Evolutionary conservation across 2,329 filamentous ascomycete genomes (phyloP), one percentile per base, ranked within the genome.

Genomic region (Pyrenophora tritici-repentis): DNA sequence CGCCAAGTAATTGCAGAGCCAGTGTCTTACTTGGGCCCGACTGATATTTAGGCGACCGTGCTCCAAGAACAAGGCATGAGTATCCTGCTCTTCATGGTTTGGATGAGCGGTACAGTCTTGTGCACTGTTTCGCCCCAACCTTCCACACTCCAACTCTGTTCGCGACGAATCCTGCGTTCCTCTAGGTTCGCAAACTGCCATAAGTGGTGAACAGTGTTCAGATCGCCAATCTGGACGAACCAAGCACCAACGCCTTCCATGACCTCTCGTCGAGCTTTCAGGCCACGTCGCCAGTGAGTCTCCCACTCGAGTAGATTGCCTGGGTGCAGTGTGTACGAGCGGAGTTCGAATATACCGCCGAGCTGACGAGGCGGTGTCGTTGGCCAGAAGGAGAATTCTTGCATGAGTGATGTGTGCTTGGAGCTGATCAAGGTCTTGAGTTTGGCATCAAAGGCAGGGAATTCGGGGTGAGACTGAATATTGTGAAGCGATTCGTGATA

Each of bases 381-480:
- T 1, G 94, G 94, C 94, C 94, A 99, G 83, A 99, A 99, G 31
- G 92, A 96, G 77, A 99, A 99, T 75, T 99, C 94, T 75, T 99
- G 94, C 94, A 99, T 99, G 43, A 99, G 83, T 0, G 92, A 97
- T 4, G 88, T 89, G 62, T 87, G 86, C 80, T 96, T 97, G 58
- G 85, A 85, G 52, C 81, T 86, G 70, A 99, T 93, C 56, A 97
- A 80, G n/a, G 79, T 81, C 75, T 91, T 92, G 44, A 99, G 86
- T 76, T 93, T 89, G 57, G 79, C 79, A 72, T 96, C 90, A 71
- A 97, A 97, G 8, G 84, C 87, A 61, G 86, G 78, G 73, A 91
- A 97, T 14, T 91, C 91, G 57, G 90, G 89, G 67, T 96, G 90
- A 63, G 82, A 79, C 54, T 90, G 86, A 61, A 97, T 96, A 63